A percentile compares a stretch with the other conserved stretches of the same genome.
phyloP scores from a whole-genome alignment of 768 basidiomycete species.

The Leccinellum luteum region DNA sequence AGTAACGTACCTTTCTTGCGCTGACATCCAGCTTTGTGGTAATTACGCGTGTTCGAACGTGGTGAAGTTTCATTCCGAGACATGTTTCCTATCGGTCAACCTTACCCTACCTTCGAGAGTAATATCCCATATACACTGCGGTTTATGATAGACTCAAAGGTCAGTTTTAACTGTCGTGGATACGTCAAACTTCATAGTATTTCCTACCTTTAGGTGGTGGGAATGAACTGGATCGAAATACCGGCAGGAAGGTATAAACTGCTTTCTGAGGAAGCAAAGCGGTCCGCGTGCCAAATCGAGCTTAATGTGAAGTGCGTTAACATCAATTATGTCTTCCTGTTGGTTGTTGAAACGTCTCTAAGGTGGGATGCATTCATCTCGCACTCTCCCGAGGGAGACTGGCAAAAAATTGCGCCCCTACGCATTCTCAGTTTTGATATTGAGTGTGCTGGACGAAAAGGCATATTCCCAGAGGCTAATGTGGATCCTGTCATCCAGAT shows the following conservation, averaged over 20 bases:
- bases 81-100: slow-evolving; percentile 46
- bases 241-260: slow-evolving; percentile 79
- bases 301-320: slow-evolving; percentile 63
- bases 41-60: slow-evolving; percentile 65
- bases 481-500: slow-evolving; percentile 97
- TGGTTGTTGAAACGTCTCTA: slow-evolving; percentile 4
- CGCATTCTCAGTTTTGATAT: slow-evolving; percentile 98
- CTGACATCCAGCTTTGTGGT: slow-evolving; percentile 18
- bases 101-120: slow-evolving; percentile 82
- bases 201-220: slow-evolving; percentile 63
- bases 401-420: slow-evolving; percentile 90
- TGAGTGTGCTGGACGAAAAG: slow-evolving; percentile 97
- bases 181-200: background rate
- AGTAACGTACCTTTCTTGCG: slow-evolving; percentile 1
- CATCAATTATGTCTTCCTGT: background rate
- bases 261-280: slow-evolving; percentile 51
- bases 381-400: slow-evolving; percentile 86
- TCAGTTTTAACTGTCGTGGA: slow-evolving; percentile 24
- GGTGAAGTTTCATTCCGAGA: slow-evolving; percentile 68
- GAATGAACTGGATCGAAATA: slow-evolving; percentile 99
- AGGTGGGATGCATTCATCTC: slow-evolving; percentile 89
- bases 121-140: slow-evolving; percentile 89
- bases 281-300: slow-evolving; percentile 89
- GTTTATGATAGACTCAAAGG: slow-evolving; percentile 98
- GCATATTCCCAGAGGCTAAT: slow-evolving; percentile 91